Base-by-base conservation (phyloP, 2,329 filamentous ascomycete species). In the Arthrobotrys musiformis region DNA sequence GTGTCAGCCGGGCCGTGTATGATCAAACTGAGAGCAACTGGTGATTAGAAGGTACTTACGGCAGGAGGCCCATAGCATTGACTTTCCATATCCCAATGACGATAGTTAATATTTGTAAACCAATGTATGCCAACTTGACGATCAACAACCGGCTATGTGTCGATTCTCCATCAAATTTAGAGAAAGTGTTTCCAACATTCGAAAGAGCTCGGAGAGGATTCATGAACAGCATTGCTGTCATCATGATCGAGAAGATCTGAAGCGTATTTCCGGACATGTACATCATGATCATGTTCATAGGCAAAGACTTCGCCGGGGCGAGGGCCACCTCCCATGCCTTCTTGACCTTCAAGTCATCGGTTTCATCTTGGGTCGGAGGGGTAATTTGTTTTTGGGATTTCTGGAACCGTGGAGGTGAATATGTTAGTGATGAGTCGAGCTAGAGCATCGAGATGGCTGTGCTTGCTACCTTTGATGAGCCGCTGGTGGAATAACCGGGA, bases 241-340 rank as follows among this genome's bases (percentile, higher is more conserved):
- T 99, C 93, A 98, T 98, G 85, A 99, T 98, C 85, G 92, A 96
- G 86, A 99, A 99, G 80, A 99, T 98, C 84, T 99, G 95, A 54
- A 99, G 89, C 78, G 93, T 93, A 86, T 98, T 99, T 82, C 95
- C 95, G 33, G 94, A 96, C 95, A 99, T 99, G 88, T 99, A 99
- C 93, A 98, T 98, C 90, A 97, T 97, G 83, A 99, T 94, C 79
- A 91, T 94, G 70, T 96, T 98, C 95, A 99, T 99, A 73, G 95
- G 95, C 54, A 99, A 87, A 83, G 91, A 90, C 86, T 99, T 99
- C 79, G 95, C 91, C 0, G 95, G 95, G 1, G 91, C 94, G 56
- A 99, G 89, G 46, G 95, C 94, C 50, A 99, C 89, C 84, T 99
- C 95, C 95, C 95, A 99, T 0, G 95, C 95, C 84, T 99, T 99